Evolutionary conservation across 2,329 filamentous ascomycete genomes (phyloP), one percentile per base, ranked within the genome.

Genomic region (Zarea fungicola): DNA sequence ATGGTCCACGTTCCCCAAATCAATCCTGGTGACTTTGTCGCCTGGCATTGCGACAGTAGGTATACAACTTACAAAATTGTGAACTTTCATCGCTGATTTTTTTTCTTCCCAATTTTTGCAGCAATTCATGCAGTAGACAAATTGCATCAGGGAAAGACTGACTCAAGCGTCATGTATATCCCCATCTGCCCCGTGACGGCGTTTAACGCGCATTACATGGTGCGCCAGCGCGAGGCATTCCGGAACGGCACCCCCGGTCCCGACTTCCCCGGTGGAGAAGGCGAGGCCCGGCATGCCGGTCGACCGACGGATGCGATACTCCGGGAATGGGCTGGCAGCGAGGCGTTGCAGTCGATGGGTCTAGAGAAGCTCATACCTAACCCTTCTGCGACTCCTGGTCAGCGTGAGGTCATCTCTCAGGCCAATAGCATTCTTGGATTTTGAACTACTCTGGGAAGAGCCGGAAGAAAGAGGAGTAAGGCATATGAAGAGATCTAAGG

Each of bases 121-220:
- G 75, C 70, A 4, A 85, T 95, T 42, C 91, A 96, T 62, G 81
- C 89, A 0, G 91, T 96, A 1, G 91, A 96, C 68, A 84, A 81
- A 55, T 73, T 83, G 1, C 91, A 96, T 62, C 66, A 66, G 1
- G 92, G 91, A 2, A 73, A 68, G 2, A 66, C 71, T 0, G 91
- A 96, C 64, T 89, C 87, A 0, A 90, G 84, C 57, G 91, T 96
- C 0, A 61, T 96, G 52, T 96, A 96, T 60, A 95, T 96, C 48
- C 90, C 91, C 0, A 84, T 88, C 0, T 93, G 87, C 48, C 90
- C 91, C 0, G 75, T 89, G 25, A 95, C 89, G 1, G 79, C 84
- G 46, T 69, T 74, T 32, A 96, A 93, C 58, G 83, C 85, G 0
- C 67, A 77, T 19, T 93, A 91, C 61, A 71, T 92, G 1, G 74